These are phyloP conservation scores for Xerocomus cyaneibrunnescens DNA, from an alignment of 1,284 basidiomycete genomes.

Conservation along the genomic window DNA sequence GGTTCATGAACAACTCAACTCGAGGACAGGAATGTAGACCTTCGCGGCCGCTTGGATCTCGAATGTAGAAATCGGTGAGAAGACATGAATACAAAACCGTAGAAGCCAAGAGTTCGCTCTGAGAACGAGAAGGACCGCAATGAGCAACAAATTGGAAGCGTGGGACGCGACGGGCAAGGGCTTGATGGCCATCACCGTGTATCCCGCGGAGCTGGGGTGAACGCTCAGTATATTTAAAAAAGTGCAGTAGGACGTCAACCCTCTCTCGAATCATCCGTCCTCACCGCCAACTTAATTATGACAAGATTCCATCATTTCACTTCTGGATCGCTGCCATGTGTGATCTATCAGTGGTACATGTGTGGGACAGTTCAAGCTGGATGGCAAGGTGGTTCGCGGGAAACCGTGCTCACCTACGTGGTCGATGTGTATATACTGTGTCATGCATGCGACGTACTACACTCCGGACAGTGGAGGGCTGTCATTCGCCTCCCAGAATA, in stretches of 20 bases:
- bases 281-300: neutral
- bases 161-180: slow-evolving; percentile 8
- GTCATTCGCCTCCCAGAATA: neutral
- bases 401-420: neutral
- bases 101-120: neutral
- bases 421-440: neutral
- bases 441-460: too few species aligned
- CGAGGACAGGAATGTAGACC: neutral
- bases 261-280: neutral
- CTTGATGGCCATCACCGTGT: neutral
- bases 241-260: neutral
- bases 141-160: slow-evolving; percentile 8
- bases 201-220: slow-evolving; percentile 5
- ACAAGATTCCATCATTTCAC: neutral
- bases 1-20: slow-evolving; percentile 7
- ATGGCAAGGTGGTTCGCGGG: neutral
- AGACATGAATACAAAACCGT: neutral
- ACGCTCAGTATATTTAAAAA: neutral
- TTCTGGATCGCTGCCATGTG: neutral
- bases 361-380: too few species aligned
- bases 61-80: neutral
- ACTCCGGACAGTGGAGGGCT: too few species aligned
- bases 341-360: too few species aligned
- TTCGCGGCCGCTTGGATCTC: slow-evolving; percentile 1
- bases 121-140: neutral